Evolutionary conservation across 768 basidiomycete genomes (phyloP).

Genomic region (Lactarius akahatsu): DNA sequence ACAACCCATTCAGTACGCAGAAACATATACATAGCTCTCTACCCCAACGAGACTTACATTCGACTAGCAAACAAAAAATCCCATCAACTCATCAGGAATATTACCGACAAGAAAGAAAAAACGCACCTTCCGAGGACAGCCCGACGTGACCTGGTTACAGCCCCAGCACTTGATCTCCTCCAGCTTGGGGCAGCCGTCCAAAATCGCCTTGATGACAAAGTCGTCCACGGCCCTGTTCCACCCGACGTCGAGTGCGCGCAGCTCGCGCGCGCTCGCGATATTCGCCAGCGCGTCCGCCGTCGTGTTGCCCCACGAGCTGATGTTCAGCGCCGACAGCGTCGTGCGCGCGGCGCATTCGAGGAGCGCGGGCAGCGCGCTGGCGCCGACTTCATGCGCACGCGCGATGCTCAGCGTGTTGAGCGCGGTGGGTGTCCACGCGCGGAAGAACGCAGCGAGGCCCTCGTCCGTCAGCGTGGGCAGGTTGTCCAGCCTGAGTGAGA

Average conservation of each 20-base stretch:
- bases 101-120: not conserved
- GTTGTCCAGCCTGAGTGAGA: constrained; percentile 53
- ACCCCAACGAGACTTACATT: constrained; percentile 34
- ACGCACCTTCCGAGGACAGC: constrained; percentile 51
- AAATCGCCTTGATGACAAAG: constrained; percentile 69
- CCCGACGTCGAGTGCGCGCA: constrained; percentile 72
- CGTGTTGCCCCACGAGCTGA: constrained; percentile 77
- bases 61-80: constrained; percentile 2
- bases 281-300: constrained; percentile 48
- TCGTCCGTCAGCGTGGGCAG: constrained; percentile 65
- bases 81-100: constrained; percentile 1
- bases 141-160: constrained; percentile 49
- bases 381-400: constrained; percentile 23
- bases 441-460: constrained; percentile 70
- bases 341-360: constrained; percentile 69
- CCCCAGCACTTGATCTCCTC: constrained; percentile 54
- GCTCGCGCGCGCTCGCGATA: constrained; percentile 37
- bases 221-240: constrained; percentile 86
- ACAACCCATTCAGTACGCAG: not conserved
- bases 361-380: constrained; percentile 44
- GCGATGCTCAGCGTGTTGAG: constrained; percentile 39
- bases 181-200: constrained; percentile 47
- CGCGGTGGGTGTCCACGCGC: constrained; percentile 42
- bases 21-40: constrained; percentile 25
- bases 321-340: constrained; percentile 56